These are phyloP conservation scores for Nissolia schottii DNA, from an alignment of 306 rosid species.

Conservation along the genomic window DNA sequence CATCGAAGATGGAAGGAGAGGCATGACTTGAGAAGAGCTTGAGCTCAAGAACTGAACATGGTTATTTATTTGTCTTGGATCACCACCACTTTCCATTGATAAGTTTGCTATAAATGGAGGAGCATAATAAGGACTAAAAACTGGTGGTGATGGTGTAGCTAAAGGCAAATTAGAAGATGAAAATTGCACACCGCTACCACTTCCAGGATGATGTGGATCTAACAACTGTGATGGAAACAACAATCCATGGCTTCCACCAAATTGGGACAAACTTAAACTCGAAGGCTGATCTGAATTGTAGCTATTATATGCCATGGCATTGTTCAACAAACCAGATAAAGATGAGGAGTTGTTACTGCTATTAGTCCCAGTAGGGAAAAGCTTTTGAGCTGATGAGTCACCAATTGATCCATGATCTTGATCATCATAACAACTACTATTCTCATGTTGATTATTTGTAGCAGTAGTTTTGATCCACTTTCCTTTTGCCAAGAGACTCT, in stretches of 20 bases:
- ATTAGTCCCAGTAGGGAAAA: constrained; percentile 21
- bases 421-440: not conserved
- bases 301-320: constrained; percentile 28
- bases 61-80: constrained; percentile 39
- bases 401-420: too few species aligned
- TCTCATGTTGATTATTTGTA: constrained; percentile 8
- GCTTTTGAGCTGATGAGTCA: constrained; percentile 43
- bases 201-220: constrained; percentile 25
- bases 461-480: constrained; percentile 47
- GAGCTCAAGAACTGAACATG: constrained; percentile 52
- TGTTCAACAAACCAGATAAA: constrained; percentile 38
- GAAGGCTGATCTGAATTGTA: constrained; percentile 46
- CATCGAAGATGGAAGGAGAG: constrained; percentile 41
- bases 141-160: constrained; percentile 32
- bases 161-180: constrained; percentile 39
- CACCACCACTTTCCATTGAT: constrained; percentile 39
- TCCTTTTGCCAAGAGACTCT: constrained; percentile 26
- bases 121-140: constrained; percentile 43
- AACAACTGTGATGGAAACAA: constrained; percentile 34
- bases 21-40: constrained; percentile 30
- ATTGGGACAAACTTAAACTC: constrained; percentile 55
- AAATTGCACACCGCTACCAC: constrained; percentile 23
- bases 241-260: constrained; percentile 55
- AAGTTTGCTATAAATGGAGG: constrained; percentile 34
- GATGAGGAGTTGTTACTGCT: constrained; percentile 24